A percentile compares a stretch with the other conserved stretches of the same genome.
phyloP scores from a whole-genome alignment of 441 rosid genomes.

The Jatropha multifida region DNA sequence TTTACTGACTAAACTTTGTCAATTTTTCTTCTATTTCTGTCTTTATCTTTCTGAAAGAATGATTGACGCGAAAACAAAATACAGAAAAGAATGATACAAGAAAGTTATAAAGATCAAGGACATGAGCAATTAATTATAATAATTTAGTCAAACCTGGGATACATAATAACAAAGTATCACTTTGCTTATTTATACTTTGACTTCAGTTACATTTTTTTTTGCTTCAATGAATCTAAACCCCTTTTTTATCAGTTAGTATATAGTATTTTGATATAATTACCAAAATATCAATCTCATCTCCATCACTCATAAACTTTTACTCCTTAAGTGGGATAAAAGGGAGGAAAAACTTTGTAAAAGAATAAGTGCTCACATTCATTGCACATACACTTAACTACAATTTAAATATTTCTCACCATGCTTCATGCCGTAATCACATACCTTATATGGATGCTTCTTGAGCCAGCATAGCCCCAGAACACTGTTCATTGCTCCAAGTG shows the following conservation, averaged over 20 bases:
- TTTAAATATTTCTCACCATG: constrained; percentile 8
- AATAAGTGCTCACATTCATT: neutral
- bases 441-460: constrained; percentile 79
- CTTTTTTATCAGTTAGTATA: neutral
- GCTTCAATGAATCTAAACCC: neutral
- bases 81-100: neutral
- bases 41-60: neutral
- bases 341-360: neutral
- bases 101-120: neutral
- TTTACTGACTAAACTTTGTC: neutral
- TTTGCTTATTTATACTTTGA: neutral
- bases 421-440: constrained; percentile 29
- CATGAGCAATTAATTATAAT: neutral
- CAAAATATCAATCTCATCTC: neutral
- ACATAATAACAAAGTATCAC: neutral
- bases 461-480: constrained; percentile 98
- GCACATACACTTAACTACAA: constrained; percentile 13
- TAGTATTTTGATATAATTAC: neutral
- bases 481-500: constrained; percentile 71
- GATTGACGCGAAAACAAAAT: neutral
- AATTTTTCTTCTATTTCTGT: neutral
- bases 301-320: constrained; percentile 16
- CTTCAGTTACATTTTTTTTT: neutral
- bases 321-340: neutral
- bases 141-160: neutral